These are phyloP conservation scores for Starmerella scarabaei DNA, from an alignment of 805 yeast genomes.

Conservation along the genomic window DNA sequence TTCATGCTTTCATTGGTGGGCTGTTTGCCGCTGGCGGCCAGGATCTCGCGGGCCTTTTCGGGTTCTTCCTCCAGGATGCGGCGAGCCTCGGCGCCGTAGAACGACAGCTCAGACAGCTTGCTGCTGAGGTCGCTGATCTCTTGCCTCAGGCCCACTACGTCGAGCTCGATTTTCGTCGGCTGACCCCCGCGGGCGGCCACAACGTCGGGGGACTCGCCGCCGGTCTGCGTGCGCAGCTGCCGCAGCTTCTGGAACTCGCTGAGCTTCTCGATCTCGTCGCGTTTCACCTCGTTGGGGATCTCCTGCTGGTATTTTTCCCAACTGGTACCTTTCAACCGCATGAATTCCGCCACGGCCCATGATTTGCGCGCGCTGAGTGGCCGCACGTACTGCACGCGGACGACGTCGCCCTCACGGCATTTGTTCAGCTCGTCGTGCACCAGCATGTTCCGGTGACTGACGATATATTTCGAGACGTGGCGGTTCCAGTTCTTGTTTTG, in stretches of 20 bases:
- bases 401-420: conserved; percentile 90
- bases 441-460: conserved; percentile 67
- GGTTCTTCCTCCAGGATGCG: conserved; percentile 26
- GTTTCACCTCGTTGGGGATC: conserved; percentile 52
- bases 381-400: conserved; percentile 72
- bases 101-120: conserved; percentile 22
- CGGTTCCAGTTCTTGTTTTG: conserved; percentile 62
- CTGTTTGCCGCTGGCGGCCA: conserved; percentile 31
- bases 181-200: conserved; percentile 20
- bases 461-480: conserved; percentile 38
- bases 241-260: conserved; percentile 43
- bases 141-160: conserved; percentile 30
- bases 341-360: conserved; percentile 86
- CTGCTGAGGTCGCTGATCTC: conserved; percentile 29
- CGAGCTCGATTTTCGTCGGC: conserved; percentile 27
- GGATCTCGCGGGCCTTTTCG: conserved; percentile 29
- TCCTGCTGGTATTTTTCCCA: conserved; percentile 65
- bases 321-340: conserved; percentile 80
- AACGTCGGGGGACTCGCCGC: conserved; percentile 20
- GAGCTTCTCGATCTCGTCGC: conserved; percentile 52
- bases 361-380: conserved; percentile 70
- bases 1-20: conserved; percentile 40
- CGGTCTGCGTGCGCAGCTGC: conserved; percentile 23
- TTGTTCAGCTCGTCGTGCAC: conserved; percentile 90
- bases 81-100: conserved; percentile 19